Evolutionary conservation across 345 rosid genomes (phyloP), one percentile per base, ranked within the genome.

Genomic region (Brassica nigra): DNA sequence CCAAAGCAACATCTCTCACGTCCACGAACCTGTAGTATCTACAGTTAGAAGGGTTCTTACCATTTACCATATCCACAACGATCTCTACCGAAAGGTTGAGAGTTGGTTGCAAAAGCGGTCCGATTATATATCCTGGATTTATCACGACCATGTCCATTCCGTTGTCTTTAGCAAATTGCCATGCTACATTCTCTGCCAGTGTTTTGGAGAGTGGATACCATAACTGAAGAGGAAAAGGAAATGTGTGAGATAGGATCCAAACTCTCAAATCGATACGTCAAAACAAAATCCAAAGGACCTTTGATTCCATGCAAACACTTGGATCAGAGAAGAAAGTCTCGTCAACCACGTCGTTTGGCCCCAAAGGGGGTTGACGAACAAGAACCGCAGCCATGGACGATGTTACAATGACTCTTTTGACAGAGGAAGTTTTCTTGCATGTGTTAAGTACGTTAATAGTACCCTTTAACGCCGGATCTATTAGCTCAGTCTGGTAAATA

Each of bases 251-350:
- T 37, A 63, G 18, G 18, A 64, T 11, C 2, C 1, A 18, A 36
- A 59, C 23, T 57, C 49, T 14, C 34, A 52, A 18, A 20, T 42
- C 6, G 62, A 52, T 79, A 57, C 29, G 68, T 57, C 18, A 36
- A 33, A 15, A 29, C 27, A 72, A 3, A 54, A 33, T 27, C 55
- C 2, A 28, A 16, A 23, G 6, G 8, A 84, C 86, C 86, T 82
- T 42, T 42, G 31, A 23, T 8, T 76, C 62, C 68, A 73, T 65
- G 52, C 82, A 83, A 33, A 79, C 9, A 18, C 15, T 71, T 36
- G 85, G 83, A 71, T 86, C 83, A 1, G 90, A 86, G 73, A 81
- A 81, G 85, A 86, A 86, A 59, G 83, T 77, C 78, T 89, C 92
- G 37, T 87, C 89, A 8, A 89, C 71, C n/a, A 55, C 14, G 6